These are phyloP conservation scores for Phytophthora megakarya DNA, from an alignment of 352 stramenopile species.

Conservation along the genomic window DNA sequence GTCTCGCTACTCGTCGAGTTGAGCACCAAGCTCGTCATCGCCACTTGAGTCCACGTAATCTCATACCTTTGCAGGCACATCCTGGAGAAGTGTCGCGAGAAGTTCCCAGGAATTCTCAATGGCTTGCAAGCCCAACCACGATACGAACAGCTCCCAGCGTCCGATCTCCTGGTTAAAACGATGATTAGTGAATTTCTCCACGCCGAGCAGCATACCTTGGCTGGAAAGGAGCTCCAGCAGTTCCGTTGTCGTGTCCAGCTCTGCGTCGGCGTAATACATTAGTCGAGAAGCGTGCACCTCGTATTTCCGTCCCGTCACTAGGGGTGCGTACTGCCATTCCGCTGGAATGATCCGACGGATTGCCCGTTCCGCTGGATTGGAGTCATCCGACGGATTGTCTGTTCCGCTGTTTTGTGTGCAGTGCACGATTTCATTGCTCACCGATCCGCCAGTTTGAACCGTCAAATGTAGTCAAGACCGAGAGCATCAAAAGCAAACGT, in stretches of 20 bases:
- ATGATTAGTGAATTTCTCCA: background rate
- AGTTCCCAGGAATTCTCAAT: conserved; percentile 6
- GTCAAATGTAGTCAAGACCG: too few species aligned
- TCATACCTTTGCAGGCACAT: background rate
- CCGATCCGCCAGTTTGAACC: too few species aligned
- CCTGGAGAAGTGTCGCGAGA: background rate
- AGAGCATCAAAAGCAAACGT: too few species aligned
- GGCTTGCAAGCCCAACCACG: background rate
- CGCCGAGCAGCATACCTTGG: conserved; percentile 4
- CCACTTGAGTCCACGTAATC: too few species aligned
- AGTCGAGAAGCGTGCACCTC: conserved; percentile 4
- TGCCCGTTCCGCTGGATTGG: too few species aligned
- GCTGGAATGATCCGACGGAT: too few species aligned
- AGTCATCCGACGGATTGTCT: too few species aligned
- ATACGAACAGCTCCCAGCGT: background rate
- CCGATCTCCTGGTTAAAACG: background rate
- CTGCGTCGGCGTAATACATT: conserved; percentile 8
- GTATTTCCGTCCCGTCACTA: background rate
- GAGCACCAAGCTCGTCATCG: too few species aligned
- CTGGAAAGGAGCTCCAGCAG: background rate
- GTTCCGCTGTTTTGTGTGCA: too few species aligned
- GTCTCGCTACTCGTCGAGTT: too few species aligned
- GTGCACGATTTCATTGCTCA: too few species aligned
- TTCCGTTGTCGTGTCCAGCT: conserved; percentile 1
- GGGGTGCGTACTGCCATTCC: too few species aligned